A percentile compares a stretch with the other conserved stretches of the same genome.
Evolutionary conservation across 2,329 filamentous ascomycete species (phyloP).

Genomic region (Fusarium sp.): DNA sequence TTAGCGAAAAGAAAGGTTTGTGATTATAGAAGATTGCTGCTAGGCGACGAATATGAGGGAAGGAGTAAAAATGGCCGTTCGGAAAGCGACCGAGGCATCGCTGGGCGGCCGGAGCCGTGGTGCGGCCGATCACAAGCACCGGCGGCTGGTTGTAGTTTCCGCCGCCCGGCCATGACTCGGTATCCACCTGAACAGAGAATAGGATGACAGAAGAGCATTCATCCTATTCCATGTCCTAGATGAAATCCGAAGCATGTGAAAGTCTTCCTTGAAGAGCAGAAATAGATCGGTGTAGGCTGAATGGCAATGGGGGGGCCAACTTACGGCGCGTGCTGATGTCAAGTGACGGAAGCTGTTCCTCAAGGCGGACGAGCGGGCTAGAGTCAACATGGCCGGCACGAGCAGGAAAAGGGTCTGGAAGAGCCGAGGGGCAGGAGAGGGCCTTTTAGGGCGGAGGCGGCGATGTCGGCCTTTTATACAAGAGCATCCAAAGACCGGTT

Average conservation of each 20-base stretch:
- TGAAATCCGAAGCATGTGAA: constrained; percentile 9
- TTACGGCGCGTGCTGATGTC: constrained; percentile 43
- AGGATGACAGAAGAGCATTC: background rate
- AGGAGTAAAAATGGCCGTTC: background rate
- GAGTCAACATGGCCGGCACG: constrained; percentile 50
- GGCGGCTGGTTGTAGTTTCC: constrained; percentile 10
- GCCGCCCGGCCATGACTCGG: constrained; percentile 25
- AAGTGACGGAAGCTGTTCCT: constrained; percentile 50
- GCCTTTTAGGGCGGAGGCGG: constrained; percentile 9
- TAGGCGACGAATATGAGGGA: background rate
- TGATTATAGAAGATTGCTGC: background rate
- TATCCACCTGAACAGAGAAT: background rate
- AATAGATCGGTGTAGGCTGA: background rate
- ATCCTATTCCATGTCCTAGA: background rate
- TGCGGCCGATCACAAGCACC: constrained; percentile 30
- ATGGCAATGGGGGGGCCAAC: constrained; percentile 11
- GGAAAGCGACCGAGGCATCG: constrained; percentile 4
- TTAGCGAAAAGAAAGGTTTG: constrained; percentile 13
- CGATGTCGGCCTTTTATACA: constrained; percentile 29
- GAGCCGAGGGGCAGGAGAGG: constrained; percentile 6
- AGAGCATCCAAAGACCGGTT: constrained; percentile 23
- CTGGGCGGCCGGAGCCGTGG: constrained; percentile 10
- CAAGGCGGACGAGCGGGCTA: constrained; percentile 48
- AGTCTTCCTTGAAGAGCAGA: background rate
- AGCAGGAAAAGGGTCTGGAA: constrained; percentile 13